Base-by-base conservation (phyloP, 345 rosid genomes). In the Turritis glabra region DNA sequence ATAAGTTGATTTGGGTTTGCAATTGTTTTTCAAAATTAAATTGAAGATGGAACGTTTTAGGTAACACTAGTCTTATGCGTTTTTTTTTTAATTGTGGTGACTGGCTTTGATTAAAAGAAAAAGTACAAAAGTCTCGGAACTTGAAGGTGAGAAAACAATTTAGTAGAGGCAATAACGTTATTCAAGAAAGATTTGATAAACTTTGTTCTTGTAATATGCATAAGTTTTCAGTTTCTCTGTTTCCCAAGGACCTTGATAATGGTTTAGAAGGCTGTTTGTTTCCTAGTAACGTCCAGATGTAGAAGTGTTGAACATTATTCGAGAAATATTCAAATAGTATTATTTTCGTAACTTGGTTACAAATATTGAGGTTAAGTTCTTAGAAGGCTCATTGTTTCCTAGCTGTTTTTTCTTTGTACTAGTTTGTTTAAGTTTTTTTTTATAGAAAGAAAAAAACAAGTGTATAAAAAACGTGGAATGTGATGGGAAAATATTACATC, bases 401-500 rank as follows among this genome's bases (percentile, higher is more conserved):
- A 29, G 14, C 14, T 53, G 5, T 17, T 51, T 18, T 25, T 47
- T 26, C 56, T 3, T 19, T 32, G 18, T 12, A 12, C 1, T 7
- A 25, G 1, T 38, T 37, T 59, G 27, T 21, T 13, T 21, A 37
- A 13, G 6, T 10, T 47, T 47, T 47, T 12, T 10, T 2, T 35
- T 3, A 35, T 17, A 23, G 19, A 27, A 53, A 19, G 6, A 51
- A 14, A n/a, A 21, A 48, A 33, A 48, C 11, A 3, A 25, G n/a
- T 25, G 46, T 35, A 58, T 63, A 10, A 30, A 64, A 77, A 65
- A 71, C 77, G 67, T 71, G 80, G 33, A 72, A 65, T 50, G 73
- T 64, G 25, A 37, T 46, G 72, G 37, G 11, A 73, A 62, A 65
- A 70, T 74, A 77, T 78, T 79, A 76, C 82, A 70, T 82, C 80